phyloP scores from a whole-genome alignment of 805 yeast genomes.

The Candida vaughaniae region DNA sequence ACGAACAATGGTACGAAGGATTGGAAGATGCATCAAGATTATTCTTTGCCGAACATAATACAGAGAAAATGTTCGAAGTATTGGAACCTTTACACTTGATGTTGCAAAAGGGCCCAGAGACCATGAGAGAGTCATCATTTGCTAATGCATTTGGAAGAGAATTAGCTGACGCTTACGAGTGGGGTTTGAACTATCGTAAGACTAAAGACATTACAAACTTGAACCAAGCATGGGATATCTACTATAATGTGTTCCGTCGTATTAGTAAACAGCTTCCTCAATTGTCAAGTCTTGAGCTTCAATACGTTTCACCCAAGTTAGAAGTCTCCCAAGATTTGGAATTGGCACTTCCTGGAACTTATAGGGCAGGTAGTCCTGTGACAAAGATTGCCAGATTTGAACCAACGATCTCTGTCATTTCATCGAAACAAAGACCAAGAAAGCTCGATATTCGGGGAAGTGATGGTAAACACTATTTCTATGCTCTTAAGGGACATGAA shows the following conservation, averaged over 20 bases:
- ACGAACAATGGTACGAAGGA: conserved; percentile 97
- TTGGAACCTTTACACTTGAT: conserved; percentile 85
- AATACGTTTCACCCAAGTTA: conserved; percentile 89
- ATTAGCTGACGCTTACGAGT: conserved; percentile 85
- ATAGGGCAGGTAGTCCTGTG: conserved; percentile 78
- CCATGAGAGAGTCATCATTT: conserved; percentile 89
- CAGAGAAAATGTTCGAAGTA: conserved; percentile 90
- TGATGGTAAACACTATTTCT: conserved; percentile 89
- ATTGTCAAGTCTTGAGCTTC: conserved; percentile 79
- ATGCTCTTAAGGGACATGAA: conserved; percentile 89
- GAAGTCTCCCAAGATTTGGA: conserved; percentile 76
- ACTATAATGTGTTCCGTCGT: conserved; percentile 88
- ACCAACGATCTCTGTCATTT: conserved; percentile 79
- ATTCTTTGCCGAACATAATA: conserved; percentile 91
- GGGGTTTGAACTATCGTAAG: conserved; percentile 83
- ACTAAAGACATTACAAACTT: conserved; percentile 84
- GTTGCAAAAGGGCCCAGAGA: conserved; percentile 85
- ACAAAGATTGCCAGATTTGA: conserved; percentile 74
- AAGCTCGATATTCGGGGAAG: conserved; percentile 76
- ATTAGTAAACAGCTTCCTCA: conserved; percentile 88
- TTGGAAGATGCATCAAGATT: conserved; percentile 93
- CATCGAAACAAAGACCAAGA: conserved; percentile 96
- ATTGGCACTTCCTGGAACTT: conserved; percentile 92
- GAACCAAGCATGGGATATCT: conserved; percentile 97
- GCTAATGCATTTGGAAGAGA: conserved; percentile 93